Evolutionary conservation across 1,284 basidiomycete genomes (phyloP).

Genomic region (Cutaneotrichosporon sp.): DNA sequence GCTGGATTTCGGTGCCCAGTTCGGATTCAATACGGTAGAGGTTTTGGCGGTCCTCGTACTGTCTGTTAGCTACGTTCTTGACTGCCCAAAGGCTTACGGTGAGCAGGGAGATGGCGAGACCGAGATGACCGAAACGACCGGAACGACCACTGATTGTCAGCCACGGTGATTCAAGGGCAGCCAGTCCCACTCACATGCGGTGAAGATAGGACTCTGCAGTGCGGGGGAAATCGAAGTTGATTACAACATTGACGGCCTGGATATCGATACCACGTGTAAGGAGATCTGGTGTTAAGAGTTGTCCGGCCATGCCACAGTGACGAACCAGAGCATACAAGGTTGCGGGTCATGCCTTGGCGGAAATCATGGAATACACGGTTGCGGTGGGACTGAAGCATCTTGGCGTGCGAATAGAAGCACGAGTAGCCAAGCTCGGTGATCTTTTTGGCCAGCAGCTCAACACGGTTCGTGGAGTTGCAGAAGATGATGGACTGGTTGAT

Average conservation of each 20-base stretch:
- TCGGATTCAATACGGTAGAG: conserved; percentile 97
- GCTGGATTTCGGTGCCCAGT: conserved; percentile 94
- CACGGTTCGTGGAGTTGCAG: conserved; percentile 98
- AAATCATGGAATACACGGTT: conserved; percentile 99
- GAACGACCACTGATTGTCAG: conserved; percentile 71
- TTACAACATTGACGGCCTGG: conserved; percentile 98
- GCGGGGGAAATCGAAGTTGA: conserved; percentile 99
- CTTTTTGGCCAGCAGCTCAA: conserved; percentile 98
- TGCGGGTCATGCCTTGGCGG: conserved; percentile 94
- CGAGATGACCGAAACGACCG: conserved; percentile 94
- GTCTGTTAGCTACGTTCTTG: conserved; percentile 30
- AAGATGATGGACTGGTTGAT: conserved; percentile 99
- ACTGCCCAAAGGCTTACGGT: conserved; percentile 50
- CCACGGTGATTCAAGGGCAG: neutral
- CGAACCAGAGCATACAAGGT: conserved; percentile 87
- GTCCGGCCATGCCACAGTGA: too few species aligned
- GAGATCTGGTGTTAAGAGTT: too few species aligned
- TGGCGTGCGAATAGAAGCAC: conserved; percentile 99
- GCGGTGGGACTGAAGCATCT: conserved; percentile 97
- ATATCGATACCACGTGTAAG: conserved; percentile 99
- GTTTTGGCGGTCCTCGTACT: conserved; percentile 94
- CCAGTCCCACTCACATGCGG: conserved; percentile 46
- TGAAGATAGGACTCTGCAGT: conserved; percentile 98
- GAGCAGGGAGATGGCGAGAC: conserved; percentile 92
- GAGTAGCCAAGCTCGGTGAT: conserved; percentile 99